Evolutionary conservation across 257 asterid genomes (phyloP).

Genomic region (Lantana camara): DNA sequence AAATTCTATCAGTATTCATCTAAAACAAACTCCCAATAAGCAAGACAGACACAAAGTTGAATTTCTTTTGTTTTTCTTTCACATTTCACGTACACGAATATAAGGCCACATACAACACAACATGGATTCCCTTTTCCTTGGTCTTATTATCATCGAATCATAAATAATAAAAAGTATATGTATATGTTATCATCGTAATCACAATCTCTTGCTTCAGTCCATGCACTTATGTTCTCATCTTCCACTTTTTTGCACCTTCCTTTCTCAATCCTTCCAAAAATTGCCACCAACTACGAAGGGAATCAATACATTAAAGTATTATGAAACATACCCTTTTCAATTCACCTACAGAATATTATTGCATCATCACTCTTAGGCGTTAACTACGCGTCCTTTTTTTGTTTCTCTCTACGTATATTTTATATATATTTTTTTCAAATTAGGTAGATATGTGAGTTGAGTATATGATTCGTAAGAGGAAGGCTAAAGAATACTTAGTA

Average conservation of each 20-base stretch:
- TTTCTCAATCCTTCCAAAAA: slow-evolving; percentile 82
- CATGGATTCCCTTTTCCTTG: slow-evolving; percentile 80
- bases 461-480: too few species aligned
- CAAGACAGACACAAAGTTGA: slow-evolving; percentile 38
- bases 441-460: too few species aligned
- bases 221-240: slow-evolving; percentile 55
- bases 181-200: slow-evolving; percentile 27
- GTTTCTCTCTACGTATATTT: slow-evolving; percentile 26
- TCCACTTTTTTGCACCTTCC: slow-evolving; percentile 36
- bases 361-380: slow-evolving; percentile 47
- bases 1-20: slow-evolving; percentile 26
- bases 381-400: slow-evolving; percentile 47
- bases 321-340: slow-evolving; percentile 40
- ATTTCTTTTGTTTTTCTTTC: slow-evolving; percentile 19
- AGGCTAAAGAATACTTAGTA: slow-evolving; percentile 36
- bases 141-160: slow-evolving; percentile 37
- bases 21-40: slow-evolving; percentile 27
- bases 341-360: slow-evolving; percentile 59
- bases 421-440: too few species aligned
- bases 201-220: slow-evolving; percentile 41
- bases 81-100: slow-evolving; percentile 35
- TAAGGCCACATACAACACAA: slow-evolving; percentile 64
- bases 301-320: slow-evolving; percentile 69
- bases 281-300: slow-evolving; percentile 82
- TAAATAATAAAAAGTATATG: too few species aligned